phyloP scores from a whole-genome alignment of 768 basidiomycete species.

The Gyrodon lividus region DNA sequence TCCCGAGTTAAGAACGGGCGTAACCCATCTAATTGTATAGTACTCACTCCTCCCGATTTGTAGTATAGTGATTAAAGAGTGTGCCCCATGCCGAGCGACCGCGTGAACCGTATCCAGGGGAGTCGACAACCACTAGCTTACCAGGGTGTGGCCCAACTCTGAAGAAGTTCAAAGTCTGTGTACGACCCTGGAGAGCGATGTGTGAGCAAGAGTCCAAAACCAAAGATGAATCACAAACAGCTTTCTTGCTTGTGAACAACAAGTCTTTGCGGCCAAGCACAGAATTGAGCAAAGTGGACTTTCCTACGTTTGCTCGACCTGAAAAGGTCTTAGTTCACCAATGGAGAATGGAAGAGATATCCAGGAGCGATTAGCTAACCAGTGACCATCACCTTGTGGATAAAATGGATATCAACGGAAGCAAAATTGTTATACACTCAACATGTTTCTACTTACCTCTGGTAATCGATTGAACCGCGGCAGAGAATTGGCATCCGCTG shows the following conservation, averaged over 20 bases:
- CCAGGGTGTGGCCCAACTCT: conserved; percentile 56
- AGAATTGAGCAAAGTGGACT: conserved; percentile 72
- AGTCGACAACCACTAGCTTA: conserved; percentile 68
- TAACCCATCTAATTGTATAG: not conserved
- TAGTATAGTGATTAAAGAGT: conserved; percentile 63
- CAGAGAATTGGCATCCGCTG: conserved; percentile 16
- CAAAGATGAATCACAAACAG: conserved; percentile 43
- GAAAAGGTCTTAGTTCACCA: not conserved
- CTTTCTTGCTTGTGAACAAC: conserved; percentile 64
- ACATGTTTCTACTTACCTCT: conserved; percentile 23
- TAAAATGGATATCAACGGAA: not conserved
- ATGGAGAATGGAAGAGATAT: not conserved
- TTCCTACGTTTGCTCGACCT: conserved; percentile 81
- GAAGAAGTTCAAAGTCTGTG: conserved; percentile 70
- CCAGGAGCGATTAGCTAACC: conserved; percentile 14
- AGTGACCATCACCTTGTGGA: conserved; percentile 25
- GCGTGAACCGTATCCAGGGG: conserved; percentile 76
- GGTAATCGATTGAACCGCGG: conserved; percentile 20
- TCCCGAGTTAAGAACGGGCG: not conserved
- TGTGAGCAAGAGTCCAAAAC: not conserved
- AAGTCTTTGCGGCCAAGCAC: conserved; percentile 58
- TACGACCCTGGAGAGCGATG: conserved; percentile 54
- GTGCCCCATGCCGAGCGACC: conserved; percentile 76
- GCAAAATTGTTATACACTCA: not conserved
- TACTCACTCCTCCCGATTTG: conserved; percentile 59